Conservation (phyloP, 306 rosid species). For the Arachis hypogaea region DNA sequence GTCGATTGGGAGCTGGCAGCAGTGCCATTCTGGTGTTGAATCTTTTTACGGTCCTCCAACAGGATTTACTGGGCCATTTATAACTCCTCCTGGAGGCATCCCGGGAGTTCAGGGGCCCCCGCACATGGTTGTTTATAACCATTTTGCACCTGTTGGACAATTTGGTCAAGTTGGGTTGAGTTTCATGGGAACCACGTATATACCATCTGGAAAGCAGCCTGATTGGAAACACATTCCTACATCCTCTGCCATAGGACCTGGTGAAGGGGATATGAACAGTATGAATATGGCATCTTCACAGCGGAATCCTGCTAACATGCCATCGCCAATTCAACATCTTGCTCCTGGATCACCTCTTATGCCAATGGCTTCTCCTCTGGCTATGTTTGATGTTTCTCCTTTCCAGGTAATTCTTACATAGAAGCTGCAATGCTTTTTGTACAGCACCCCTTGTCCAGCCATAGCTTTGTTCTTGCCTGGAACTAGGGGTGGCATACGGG, state of each 20-base stretch:
- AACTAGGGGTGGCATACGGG: neutral
- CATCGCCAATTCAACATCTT: conserved; percentile 83
- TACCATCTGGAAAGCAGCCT: conserved; percentile 94
- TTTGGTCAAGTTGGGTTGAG: conserved; percentile 97
- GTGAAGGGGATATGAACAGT: conserved; percentile 73
- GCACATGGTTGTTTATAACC: conserved; percentile 98
- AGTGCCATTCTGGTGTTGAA: conserved; percentile 90
- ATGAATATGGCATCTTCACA: conserved; percentile 71
- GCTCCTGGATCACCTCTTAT: conserved; percentile 96
- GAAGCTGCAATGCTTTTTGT: conserved; percentile 7
- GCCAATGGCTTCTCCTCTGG: conserved; percentile 89
- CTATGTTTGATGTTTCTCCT: conserved; percentile 93
- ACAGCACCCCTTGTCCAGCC: conserved; percentile 1
- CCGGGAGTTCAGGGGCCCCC: conserved; percentile 96
- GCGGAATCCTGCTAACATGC: conserved; percentile 68
- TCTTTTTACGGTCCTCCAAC: conserved; percentile 96
- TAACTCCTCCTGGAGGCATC: conserved; percentile 86
- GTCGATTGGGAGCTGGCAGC: conserved; percentile 83
- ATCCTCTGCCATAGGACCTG: conserved; percentile 61
- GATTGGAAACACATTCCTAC: conserved; percentile 92
- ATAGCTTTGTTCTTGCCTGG: conserved; percentile 16
- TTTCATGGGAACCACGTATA: conserved; percentile 96
- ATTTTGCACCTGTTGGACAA: conserved; percentile 96
- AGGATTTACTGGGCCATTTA: conserved; percentile 86
- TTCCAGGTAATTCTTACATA: conserved; percentile 66